Evolutionary conservation across 495 filamentous ascomycete species (phyloP).

Genomic region (Neurospora sp.): DNA sequence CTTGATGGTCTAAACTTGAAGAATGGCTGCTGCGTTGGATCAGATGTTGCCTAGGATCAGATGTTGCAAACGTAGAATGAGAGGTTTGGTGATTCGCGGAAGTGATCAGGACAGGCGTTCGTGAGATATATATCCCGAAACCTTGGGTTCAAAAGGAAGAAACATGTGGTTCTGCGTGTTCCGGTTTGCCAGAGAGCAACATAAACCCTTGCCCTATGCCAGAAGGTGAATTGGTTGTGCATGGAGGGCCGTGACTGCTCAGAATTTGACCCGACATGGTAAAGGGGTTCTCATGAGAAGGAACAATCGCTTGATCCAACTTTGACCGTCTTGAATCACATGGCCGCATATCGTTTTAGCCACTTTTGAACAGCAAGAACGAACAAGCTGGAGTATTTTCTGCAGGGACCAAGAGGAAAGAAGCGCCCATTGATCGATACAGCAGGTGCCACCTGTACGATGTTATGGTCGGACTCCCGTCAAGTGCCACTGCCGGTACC

Average conservation of each 20-base stretch:
- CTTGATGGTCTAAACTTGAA: background rate
- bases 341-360: background rate
- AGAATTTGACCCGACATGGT: background rate
- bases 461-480: background rate
- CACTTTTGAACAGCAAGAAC: background rate
- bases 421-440: background rate
- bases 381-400: background rate
- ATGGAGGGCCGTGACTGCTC: background rate
- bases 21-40: background rate
- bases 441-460: background rate
- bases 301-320: background rate
- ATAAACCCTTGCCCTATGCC: background rate
- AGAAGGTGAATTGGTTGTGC: background rate
- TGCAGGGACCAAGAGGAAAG: background rate
- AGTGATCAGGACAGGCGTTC: background rate
- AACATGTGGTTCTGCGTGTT: background rate
- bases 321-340: background rate
- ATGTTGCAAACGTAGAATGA: background rate
- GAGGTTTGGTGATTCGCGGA: background rate
- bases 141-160: background rate
- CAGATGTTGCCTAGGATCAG: background rate
- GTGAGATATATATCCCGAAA: background rate
- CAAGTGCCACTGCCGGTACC: background rate
- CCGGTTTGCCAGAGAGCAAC: background rate
- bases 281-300: background rate